Percentiles rank a stretch among this genome's conserved stretches.
Conservation (phyloP, 176 grass and related monocot genomes). For the Tillandsia fasciculata region DNA sequence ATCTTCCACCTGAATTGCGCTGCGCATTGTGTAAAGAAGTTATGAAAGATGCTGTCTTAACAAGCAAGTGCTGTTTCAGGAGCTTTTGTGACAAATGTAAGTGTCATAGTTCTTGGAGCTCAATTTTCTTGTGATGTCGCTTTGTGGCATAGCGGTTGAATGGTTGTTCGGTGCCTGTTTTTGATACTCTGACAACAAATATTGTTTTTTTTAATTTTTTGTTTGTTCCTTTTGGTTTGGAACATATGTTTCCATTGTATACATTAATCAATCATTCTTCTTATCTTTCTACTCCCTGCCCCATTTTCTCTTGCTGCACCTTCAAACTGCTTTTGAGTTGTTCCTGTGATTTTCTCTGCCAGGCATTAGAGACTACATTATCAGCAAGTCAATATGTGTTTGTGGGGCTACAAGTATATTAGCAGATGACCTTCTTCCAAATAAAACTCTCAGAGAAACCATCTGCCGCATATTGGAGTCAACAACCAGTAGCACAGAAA, state of each 20-base stretch:
- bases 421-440: constrained; percentile 90
- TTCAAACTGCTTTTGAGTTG: constrained; percentile 19
- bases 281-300: constrained; percentile 1
- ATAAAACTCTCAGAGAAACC: constrained; percentile 89
- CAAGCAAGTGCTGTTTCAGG: constrained; percentile 99
- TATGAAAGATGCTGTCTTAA: constrained; percentile 98
- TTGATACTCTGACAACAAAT: no score
- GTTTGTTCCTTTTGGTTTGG: no score
- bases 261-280: no score
- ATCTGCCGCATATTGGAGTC: constrained; percentile 87
- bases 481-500: constrained; percentile 86
- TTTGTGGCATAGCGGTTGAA: not conserved
- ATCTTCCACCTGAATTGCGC: constrained; percentile 76
- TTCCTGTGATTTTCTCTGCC: constrained; percentile 19
- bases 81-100: constrained; percentile 99
- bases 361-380: constrained; percentile 96
- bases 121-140: not conserved
- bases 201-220: no score
- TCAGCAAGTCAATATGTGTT: constrained; percentile 62
- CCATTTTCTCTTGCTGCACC: constrained; percentile 3
- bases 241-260: no score
- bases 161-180: no score
- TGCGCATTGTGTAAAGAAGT: constrained; percentile 97
- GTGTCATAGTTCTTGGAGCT: not conserved
- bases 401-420: constrained; percentile 89